These are phyloP conservation scores for Boehmeria nivea DNA, from an alignment of 306 rosid species.

Conservation along the genomic window DNA sequence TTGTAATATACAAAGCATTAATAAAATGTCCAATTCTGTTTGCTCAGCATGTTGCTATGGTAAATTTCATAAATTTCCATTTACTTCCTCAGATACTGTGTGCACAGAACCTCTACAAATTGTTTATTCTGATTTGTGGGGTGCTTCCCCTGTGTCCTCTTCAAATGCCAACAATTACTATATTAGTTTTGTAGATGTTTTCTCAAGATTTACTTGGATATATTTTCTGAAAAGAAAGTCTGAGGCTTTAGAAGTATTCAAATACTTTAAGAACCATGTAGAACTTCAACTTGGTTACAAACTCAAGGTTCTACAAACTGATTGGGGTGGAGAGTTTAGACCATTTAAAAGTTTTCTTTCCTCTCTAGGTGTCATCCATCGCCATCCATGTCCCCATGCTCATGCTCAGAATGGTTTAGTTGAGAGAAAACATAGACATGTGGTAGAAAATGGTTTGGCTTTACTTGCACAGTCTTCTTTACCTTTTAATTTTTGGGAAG, in stretches of 20 bases:
- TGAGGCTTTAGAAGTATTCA: neutral
- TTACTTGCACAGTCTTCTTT: neutral
- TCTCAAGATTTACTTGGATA: neutral
- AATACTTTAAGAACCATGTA: neutral
- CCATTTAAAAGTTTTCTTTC: neutral
- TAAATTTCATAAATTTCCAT: neutral
- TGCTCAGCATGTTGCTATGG: neutral
- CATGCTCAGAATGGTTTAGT: constrained; percentile 12
- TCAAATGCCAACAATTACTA: neutral
- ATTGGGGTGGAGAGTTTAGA: constrained; percentile 1
- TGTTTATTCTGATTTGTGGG: neutral
- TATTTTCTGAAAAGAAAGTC: neutral
- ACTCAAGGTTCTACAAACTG: neutral
- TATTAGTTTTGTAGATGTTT: neutral
- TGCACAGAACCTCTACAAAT: neutral
- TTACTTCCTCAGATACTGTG: neutral
- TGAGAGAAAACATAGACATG: neutral
- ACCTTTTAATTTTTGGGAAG: neutral
- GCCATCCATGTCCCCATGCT: neutral
- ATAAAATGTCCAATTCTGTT: neutral
- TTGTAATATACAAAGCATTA: neutral
- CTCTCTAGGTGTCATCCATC: neutral
- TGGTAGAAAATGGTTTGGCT: neutral
- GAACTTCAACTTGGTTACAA: neutral
- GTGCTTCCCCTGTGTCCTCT: neutral